phyloP scores from a whole-genome alignment of 148 eudicot species.

The Selenicereus undatus region DNA sequence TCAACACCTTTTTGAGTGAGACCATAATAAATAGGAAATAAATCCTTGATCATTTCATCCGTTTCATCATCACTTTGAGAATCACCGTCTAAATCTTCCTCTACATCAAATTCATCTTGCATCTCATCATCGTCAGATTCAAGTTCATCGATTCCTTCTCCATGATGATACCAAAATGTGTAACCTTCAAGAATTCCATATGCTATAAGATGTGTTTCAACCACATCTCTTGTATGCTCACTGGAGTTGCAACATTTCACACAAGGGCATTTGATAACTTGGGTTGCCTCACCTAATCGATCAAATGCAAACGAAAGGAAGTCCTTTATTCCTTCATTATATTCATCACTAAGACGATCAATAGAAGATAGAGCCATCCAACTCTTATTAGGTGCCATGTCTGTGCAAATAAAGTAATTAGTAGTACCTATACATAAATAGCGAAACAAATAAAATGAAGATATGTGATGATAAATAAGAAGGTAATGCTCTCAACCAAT shows the following conservation, averaged over 20 bases:
- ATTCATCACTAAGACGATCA: no score
- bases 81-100: background rate
- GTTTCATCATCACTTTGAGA: background rate
- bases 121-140: background rate
- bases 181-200: background rate
- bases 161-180: background rate
- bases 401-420: background rate
- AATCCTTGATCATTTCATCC: background rate
- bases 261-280: background rate
- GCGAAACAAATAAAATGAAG: background rate
- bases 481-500: no score
- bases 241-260: background rate
- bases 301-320: no score
- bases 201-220: no score
- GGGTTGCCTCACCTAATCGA: background rate
- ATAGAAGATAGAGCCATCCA: no score
- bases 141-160: background rate
- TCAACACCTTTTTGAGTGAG: background rate
- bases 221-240: no score
- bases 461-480: background rate
- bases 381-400: background rate
- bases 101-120: background rate
- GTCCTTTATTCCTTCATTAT: no score
- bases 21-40: background rate
- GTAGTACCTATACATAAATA: background rate